Evolutionary conservation across 2,329 filamentous ascomycete species (phyloP), one percentile per base, ranked within the genome.

Genomic region (Albifimbria verrucaria): DNA sequence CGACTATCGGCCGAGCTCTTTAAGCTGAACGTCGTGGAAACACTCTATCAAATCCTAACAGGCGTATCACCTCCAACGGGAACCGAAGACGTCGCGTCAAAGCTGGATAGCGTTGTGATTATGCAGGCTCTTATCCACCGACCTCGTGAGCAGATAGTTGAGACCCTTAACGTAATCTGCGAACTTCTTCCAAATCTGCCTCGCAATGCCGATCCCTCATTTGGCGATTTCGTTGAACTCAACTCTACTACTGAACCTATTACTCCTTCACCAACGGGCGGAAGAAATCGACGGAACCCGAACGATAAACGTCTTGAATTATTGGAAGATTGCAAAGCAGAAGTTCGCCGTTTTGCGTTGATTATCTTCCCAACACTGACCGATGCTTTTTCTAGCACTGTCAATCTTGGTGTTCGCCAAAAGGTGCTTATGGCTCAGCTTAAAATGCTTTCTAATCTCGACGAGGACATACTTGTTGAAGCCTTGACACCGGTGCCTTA

Each of bases 121-220:
- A 99, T 99, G 95, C 94, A 99, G 73, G 92, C 95, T 36, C 79
- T 99, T 57, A 96, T 99, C 50, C 94, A 97, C 66, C 87, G 93
- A 41, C 94, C 94, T 7, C 87, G 92, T 52, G 95, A 99, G 61
- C 94, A 99, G 71, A 90, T 99, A 18, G 94, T 93, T 61, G 94
- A 99, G 75, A 97, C 95, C 2, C 81, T 99, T 57, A 97, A 97
- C 67, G 92, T 99, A 58, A 92, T 99, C 58, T 97, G 94, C 74
- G 94, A 99, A 73, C 78, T 99, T 25, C 79, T 99, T 32, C 92
- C 93, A 1, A 86, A 83, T 48, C 77, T 93, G 17, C 86, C 87
- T 12, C 79, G 78, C 51, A 76, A 77, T 26, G 75, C 75, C 12
- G 73, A 79, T 50, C 72, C 76, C 3, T 59, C 65, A 2, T 69